These are phyloP conservation scores for Debaryomycetaceae sp. DNA, from an alignment of 1,139 yeast genomes.

Conservation along the genomic window DNA sequence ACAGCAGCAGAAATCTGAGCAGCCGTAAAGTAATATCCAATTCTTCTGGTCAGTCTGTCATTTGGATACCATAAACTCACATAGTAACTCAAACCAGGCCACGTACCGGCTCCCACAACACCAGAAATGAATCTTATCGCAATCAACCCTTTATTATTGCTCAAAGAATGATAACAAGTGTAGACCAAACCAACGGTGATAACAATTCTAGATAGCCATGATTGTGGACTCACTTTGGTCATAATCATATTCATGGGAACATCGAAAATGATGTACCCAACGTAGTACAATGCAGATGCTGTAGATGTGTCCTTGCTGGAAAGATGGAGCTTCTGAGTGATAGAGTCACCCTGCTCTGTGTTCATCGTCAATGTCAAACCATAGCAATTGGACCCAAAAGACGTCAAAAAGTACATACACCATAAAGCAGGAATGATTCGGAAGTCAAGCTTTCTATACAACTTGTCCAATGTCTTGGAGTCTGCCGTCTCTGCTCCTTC, in stretches of 20 bases:
- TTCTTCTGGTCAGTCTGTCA: slow-evolving; percentile 70
- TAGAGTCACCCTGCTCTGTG: slow-evolving; percentile 56
- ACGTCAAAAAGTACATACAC: slow-evolving; percentile 74
- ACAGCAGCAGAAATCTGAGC: slow-evolving; percentile 86
- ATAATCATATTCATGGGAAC: slow-evolving; percentile 83
- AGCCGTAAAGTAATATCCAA: slow-evolving; percentile 88
- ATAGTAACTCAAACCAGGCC: slow-evolving; percentile 93
- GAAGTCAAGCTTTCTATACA: slow-evolving; percentile 64
- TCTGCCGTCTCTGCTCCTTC: not conserved
- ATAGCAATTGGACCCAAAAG: slow-evolving; percentile 74
- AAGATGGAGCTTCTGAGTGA: slow-evolving; percentile 50
- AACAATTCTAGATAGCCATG: slow-evolving; percentile 80
- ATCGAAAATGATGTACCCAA: slow-evolving; percentile 79
- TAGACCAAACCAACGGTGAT: slow-evolving; percentile 75
- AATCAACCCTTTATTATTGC: slow-evolving; percentile 54
- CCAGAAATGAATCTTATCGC: slow-evolving; percentile 78
- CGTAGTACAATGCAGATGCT: slow-evolving; percentile 80
- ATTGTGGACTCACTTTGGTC: slow-evolving; percentile 82
- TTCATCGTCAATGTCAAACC: slow-evolving; percentile 87
- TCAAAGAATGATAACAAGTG: slow-evolving; percentile 64
- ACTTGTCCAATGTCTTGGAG: slow-evolving; percentile 44
- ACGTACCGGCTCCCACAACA: slow-evolving; percentile 81
- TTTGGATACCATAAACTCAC: slow-evolving; percentile 84
- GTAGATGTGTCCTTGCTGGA: slow-evolving; percentile 60
- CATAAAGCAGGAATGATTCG: slow-evolving; percentile 83